Evolutionary conservation across 495 filamentous ascomycete species (phyloP), one percentile per base, ranked within the genome.

Genomic region (Neurospora hispaniola): DNA sequence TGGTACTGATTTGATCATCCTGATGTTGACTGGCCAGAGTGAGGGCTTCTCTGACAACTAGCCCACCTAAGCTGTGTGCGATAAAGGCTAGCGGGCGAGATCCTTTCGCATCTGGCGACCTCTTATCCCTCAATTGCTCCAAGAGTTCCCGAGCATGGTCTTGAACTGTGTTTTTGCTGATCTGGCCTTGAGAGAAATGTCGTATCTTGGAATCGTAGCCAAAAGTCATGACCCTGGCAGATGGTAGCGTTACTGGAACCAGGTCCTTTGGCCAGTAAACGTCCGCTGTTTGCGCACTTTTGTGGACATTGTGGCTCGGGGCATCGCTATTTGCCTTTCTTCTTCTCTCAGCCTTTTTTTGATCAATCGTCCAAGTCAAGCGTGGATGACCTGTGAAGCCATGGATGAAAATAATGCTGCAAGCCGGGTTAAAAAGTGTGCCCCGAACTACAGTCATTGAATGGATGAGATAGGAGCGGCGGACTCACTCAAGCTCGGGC

Each of bases 381-480:
- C 78, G 72, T 20, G 74, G 74, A 69, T 78, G 43, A 27, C 77
- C 77, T 23, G 70, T 75, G 16, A 78, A 71, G 9, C 77, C 77
- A 73, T 78, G 77, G 41, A 79, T 71, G 39, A 79, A 79, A 42
- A 79, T 69, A 69, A 79, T 76, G 66, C 73, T 76, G 71, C 5
- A 27, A 59, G 23, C 20, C 2, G 23, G 5, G 48, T 31, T 59
- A 59, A 14, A 11, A 14, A 59, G 4, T 59, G 23, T 14, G 12
- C 10, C 10, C 20, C 20, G 9, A 54, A 11, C 18, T 1, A 27
- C 10, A 2, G 20, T 23, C 10, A 23, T 54, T 5, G 20, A 23
- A 23, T 54, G 10, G 46, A 54, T 23, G 46, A 54, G n/a, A 23
- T 27, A 12, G 11, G 23, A 2, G 5, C 31, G 23, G 48, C 23